Base-by-base conservation (phyloP, 192 early-diverging fungal species). In the Nowakowskiella sp. region DNA sequence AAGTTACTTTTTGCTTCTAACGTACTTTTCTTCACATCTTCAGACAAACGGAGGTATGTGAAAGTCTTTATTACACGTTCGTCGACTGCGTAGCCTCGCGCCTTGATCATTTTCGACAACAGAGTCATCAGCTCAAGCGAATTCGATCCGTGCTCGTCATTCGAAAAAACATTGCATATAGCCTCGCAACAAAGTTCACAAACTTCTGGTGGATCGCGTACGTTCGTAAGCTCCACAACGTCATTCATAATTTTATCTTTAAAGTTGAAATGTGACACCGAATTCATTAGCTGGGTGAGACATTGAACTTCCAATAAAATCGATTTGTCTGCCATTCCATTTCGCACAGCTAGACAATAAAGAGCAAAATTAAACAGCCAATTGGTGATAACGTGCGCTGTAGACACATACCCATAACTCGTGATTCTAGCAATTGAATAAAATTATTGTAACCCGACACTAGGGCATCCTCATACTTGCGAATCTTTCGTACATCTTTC, bases 251-350 rank as follows among this genome's bases (percentile, higher is more conserved):
- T 61, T 57, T 98, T 91, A 36, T 84, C 64, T 39, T 93, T 83
- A 62, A 91, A 98, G 73, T 98, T 98, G 72, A 98, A 98, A 64
- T 96, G 93, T 13, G 95, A 83, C 9, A 86, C 77, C 13, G 78
- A 73, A 4, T 71, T 85, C 44, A 94, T 68, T 3, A 98, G 76
- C 42, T 87, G 82, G 32, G 87, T 84, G 71, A 95, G 65, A 58
- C 89, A 92, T 22, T 85, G 80, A 13, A 91, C 65, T 1, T 89
- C 89, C 1, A 87, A 76, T 31, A 72, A 31, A 5, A 74, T 53
- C 10, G 44, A 27, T 25, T 27, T 28, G 26, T 55, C 26, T 30
- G 47, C 27, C 30, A 28, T 55, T 23, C 32, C 21, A 26, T 62
- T 30, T 43, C 26, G 19, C 32, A 19, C 21, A 53, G 26, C 62